These are phyloP conservation scores for Trifolium repens DNA, from an alignment of 306 rosid species.

Conservation along the genomic window DNA sequence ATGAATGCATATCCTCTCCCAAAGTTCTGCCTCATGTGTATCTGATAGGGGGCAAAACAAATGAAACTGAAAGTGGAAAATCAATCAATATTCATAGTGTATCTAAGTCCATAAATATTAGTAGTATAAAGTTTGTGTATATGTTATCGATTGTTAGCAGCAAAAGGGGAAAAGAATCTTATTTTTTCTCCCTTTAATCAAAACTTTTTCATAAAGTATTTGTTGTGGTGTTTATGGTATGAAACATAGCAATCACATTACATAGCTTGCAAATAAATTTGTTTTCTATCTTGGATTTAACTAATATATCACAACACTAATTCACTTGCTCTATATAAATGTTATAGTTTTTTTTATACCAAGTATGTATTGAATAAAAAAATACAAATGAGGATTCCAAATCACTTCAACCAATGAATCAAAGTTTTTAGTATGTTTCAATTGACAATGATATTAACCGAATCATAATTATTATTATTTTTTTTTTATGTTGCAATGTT, in stretches of 20 bases:
- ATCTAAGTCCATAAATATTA: not conserved
- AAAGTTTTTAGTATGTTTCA: not conserved
- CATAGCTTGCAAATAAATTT: not conserved
- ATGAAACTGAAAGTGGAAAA: not conserved
- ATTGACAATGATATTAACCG: too few relatives aligned
- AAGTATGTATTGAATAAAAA: not conserved
- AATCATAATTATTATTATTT: too few relatives aligned
- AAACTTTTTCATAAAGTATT: not conserved
- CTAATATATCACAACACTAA: not conserved
- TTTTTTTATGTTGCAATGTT: too few relatives aligned
- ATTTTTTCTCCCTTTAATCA: not conserved
- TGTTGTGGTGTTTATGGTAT: not conserved
- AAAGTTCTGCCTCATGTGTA: slow-evolving; percentile 1
- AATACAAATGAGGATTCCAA: not conserved
- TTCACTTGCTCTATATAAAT: not conserved
- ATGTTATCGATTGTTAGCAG: not conserved
- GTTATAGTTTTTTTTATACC: not conserved
- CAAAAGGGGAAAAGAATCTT: not conserved
- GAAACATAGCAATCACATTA: not conserved
- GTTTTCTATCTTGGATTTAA: not conserved
- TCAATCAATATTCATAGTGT: not conserved
- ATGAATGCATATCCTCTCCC: slow-evolving; percentile 7
- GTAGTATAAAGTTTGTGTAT: not conserved
- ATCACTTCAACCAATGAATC: not conserved
- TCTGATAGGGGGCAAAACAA: not conserved